phyloP scores from a whole-genome alignment of 495 filamentous ascomycete species.

The Ascobolus immersus region DNA sequence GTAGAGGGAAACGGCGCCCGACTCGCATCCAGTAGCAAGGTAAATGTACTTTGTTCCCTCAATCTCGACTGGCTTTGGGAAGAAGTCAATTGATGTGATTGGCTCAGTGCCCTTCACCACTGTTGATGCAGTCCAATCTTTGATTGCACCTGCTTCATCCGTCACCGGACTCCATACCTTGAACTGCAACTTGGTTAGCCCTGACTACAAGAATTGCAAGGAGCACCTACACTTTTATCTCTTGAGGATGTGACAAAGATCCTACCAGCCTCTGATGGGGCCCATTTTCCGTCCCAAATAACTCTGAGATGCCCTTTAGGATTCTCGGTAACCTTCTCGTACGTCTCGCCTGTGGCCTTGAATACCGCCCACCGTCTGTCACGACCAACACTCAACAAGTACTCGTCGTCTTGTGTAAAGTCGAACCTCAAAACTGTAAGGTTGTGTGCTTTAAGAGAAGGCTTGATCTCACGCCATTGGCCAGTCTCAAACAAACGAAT shows the following conservation, averaged over 20 bases:
- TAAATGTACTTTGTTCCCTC: too few species aligned
- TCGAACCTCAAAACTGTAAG: slow-evolving; percentile 58
- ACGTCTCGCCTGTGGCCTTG: slow-evolving; percentile 18
- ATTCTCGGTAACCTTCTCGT: slow-evolving; percentile 12
- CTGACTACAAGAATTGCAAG: too few species aligned
- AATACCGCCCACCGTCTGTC: slow-evolving; percentile 82
- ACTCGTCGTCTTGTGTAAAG: slow-evolving; percentile 49
- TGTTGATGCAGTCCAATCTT: too few species aligned
- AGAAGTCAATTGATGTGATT: too few species aligned
- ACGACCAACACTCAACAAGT: slow-evolving; percentile 65
- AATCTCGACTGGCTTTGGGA: too few species aligned
- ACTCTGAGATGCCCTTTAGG: slow-evolving; percentile 52
- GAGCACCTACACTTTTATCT: slow-evolving; percentile 66
- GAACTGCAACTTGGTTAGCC: too few species aligned
- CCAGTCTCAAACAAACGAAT: slow-evolving; percentile 71
- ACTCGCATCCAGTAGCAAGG: too few species aligned
- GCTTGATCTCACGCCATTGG: slow-evolving; percentile 67
- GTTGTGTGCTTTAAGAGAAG: slow-evolving; percentile 51
- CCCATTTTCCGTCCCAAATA: slow-evolving; percentile 71
- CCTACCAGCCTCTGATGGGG: slow-evolving; percentile 22
- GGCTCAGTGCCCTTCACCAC: too few species aligned
- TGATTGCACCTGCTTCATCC: too few species aligned
- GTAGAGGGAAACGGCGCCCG: too few species aligned
- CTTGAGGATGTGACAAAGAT: slow-evolving; percentile 69
- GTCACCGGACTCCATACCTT: too few species aligned